phyloP scores from a whole-genome alignment of 2,329 filamentous ascomycete genomes.

The Claviceps digitariae region DNA sequence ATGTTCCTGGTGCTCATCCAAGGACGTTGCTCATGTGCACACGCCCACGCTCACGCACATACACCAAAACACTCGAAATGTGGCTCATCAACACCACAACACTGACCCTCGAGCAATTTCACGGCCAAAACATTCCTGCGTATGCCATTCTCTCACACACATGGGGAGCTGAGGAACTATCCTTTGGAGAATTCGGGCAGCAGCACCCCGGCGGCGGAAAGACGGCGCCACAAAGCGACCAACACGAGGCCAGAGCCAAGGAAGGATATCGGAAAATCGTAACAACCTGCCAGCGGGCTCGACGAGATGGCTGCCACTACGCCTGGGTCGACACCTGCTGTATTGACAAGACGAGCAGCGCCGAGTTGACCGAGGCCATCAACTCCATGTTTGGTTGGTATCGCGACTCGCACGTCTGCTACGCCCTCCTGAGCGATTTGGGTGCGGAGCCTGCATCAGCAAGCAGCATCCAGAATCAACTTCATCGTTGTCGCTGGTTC shows the following conservation, averaged over 20 bases:
- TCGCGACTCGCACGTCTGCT: slow-evolving; percentile 1
- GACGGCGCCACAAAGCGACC: slow-evolving; percentile 2
- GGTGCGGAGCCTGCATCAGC: too few relatives aligned
- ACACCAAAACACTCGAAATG: not conserved
- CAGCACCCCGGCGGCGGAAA: not conserved
- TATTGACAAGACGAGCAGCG: slow-evolving; percentile 8
- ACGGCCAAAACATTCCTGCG: not conserved
- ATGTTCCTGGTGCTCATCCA: too few relatives aligned
- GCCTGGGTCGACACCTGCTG: slow-evolving; percentile 10
- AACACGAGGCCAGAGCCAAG: not conserved
- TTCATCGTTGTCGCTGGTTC: slow-evolving; percentile 16
- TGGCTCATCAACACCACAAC: slow-evolving; percentile 2
- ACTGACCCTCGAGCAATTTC: slow-evolving; percentile 1
- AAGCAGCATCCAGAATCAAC: too few relatives aligned
- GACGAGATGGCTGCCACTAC: not conserved
- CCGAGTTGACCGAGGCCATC: slow-evolving; percentile 8
- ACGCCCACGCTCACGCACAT: too few relatives aligned
- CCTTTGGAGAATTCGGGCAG: slow-evolving; percentile 3
- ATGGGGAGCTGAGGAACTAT: slow-evolving; percentile 6
- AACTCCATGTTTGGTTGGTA: slow-evolving; percentile 11
- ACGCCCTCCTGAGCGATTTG: not conserved
- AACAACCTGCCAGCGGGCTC: not conserved
- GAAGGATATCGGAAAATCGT: not conserved
- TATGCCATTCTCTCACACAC: slow-evolving; percentile 10
- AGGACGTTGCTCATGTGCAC: too few relatives aligned